Evolutionary conservation across 1,139 yeast genomes (phyloP), one percentile per base, ranked within the genome.

Genomic region (Diutina ranongensis): DNA sequence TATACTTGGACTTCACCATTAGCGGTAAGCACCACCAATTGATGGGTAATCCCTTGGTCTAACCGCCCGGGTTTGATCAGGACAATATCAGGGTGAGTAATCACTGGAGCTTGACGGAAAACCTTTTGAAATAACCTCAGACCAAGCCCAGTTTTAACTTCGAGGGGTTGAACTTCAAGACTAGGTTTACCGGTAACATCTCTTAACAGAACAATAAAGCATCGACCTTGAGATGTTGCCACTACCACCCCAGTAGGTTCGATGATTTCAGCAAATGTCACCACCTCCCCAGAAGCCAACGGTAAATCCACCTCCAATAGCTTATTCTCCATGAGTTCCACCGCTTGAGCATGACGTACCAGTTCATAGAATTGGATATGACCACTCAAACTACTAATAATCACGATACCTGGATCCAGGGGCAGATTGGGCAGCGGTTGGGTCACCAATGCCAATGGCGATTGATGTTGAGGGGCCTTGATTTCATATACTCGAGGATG

Each of bases 161-260:
- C 54, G 28, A 75, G 57, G 47, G 73, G 74, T 12, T 60, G 49
- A 12, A 52, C 50, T 15, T 68, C 61, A 35, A 80, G 59, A 4
- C 56, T 57, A 1, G 88, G 80, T 54, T 78, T 80, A 41, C 94
- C 92, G 44, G 75, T 72, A 45, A 74, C 67, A 58, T 87, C 94
- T 51, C 85, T 72, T 35, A 87, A 66, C 0, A 83, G 68, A 3
- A 86, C 59, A 45, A 84, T 66, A 12, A 83, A 60, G 44, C 83
- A 76, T 50, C 94, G 66, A 35, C 86, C 87, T 54, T 76, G 68
- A 4, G 87, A 77, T 0, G 96, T 86, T 4, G 88, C 76, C 10
- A 84, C 59, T 1, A 82, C 68, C 5, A 87, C 64, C 1, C 95
- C 95, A 2, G 84, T 79, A 0, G 94, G 92, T 52, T 83, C 89